Conservation (phyloP, 768 basidiomycete genomes). For the Tephrocybe rancida region DNA sequence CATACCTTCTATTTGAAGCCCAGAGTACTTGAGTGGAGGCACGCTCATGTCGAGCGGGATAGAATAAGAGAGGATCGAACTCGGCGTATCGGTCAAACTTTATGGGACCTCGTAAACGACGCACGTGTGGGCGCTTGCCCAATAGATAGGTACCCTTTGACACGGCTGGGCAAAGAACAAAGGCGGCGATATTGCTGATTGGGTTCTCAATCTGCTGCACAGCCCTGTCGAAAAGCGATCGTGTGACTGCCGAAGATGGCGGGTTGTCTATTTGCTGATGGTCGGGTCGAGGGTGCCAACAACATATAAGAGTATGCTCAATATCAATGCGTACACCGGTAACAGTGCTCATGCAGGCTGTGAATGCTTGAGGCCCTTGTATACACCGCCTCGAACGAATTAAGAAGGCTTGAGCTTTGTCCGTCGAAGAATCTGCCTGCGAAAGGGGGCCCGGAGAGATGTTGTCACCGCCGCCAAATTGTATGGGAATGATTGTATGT, state of each 20-base stretch:
- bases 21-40: not conserved
- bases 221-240: not conserved
- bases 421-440: too few relatives aligned
- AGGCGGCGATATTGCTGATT: not conserved
- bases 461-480: too few relatives aligned
- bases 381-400: too few relatives aligned
- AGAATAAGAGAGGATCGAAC: not conserved
- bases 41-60: not conserved
- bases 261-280: not conserved
- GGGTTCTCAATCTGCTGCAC: not conserved
- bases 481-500: too few relatives aligned
- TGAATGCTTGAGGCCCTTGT: too few relatives aligned
- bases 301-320: too few relatives aligned
- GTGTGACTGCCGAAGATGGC: not conserved
- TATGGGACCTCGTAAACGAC: not conserved
- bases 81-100: not conserved
- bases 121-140: slow-evolving; percentile 3
- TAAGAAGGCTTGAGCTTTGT: too few relatives aligned
- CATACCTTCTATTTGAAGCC: slow-evolving; percentile 1
- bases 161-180: not conserved
- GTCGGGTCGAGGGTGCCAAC: too few relatives aligned
- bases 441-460: too few relatives aligned
- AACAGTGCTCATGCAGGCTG: too few relatives aligned
- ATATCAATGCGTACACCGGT: too few relatives aligned
- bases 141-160: not conserved